These are phyloP conservation scores for Abrus precatorius DNA, from an alignment of 306 rosid genomes.

Conservation along the genomic window DNA sequence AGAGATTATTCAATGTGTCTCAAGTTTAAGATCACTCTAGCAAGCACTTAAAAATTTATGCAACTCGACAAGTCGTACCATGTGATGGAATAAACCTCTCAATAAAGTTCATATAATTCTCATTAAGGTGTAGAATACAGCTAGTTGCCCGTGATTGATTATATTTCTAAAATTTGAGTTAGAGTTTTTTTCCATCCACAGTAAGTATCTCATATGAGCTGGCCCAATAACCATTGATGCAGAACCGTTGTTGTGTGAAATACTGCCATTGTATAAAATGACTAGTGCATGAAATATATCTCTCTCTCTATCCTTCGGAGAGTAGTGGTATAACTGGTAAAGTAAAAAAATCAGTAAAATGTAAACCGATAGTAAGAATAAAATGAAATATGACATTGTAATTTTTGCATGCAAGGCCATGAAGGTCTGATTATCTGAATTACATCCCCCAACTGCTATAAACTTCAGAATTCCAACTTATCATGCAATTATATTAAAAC, in stretches of 20 bases:
- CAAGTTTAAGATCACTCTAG: no score
- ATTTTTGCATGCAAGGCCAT: conserved; percentile 14
- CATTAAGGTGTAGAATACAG: background rate
- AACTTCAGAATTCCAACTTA: conserved; percentile 40
- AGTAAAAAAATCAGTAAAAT: background rate
- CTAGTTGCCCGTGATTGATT: background rate
- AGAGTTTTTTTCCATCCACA: background rate
- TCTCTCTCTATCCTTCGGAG: no score
- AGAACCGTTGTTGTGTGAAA: background rate
- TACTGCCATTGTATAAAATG: background rate
- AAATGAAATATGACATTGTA: conserved; percentile 11
- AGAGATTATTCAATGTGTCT: no score
- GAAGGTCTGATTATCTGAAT: conserved; percentile 34
- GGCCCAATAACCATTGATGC: no score
- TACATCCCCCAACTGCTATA: conserved; percentile 45
- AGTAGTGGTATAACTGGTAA: background rate
- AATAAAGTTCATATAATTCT: background rate
- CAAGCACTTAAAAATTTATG: no score
- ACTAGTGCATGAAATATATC: no score
- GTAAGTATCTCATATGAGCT: background rate
- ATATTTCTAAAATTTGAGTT: background rate
- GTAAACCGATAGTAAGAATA: background rate
- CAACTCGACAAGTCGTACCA: background rate
- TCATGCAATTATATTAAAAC: conserved; percentile 52
- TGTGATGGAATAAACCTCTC: background rate